Evolutionary conservation across 768 basidiomycete genomes (phyloP).

Genomic region (Fistulinella prunicolor): DNA sequence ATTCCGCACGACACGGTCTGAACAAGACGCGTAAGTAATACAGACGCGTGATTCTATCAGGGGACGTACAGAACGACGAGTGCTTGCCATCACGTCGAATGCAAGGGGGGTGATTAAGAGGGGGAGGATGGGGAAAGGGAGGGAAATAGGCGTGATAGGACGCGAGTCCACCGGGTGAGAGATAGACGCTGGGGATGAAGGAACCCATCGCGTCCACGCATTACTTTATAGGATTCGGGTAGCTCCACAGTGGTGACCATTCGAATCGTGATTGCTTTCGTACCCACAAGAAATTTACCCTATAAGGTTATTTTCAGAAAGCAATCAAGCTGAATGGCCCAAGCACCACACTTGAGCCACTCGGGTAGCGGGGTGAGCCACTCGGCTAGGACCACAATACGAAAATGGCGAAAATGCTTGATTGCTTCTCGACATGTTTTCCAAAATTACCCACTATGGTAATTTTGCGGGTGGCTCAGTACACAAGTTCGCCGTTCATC

Average conservation of each 20-base stretch:
- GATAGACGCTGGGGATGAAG: slow-evolving; percentile 1
- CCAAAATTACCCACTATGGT: slow-evolving; percentile 9
- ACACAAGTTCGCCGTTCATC: neutral
- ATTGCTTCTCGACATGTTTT: slow-evolving; percentile 23
- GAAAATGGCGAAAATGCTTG: slow-evolving; percentile 10
- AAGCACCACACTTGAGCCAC: slow-evolving; percentile 18
- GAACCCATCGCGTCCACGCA: slow-evolving; percentile 1
- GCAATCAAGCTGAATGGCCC: slow-evolving; percentile 20
- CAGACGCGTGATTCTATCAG: neutral
- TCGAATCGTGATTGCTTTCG: slow-evolving; percentile 25
- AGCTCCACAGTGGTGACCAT: slow-evolving; percentile 3
- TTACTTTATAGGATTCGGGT: slow-evolving; percentile 20
- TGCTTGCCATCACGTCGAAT: neutral
- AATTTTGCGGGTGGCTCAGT: slow-evolving; percentile 12
- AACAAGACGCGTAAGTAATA: neutral
- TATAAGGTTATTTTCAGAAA: slow-evolving; percentile 14
- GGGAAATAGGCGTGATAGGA: neutral
- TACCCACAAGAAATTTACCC: slow-evolving; percentile 20
- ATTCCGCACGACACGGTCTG: slow-evolving; percentile 14
- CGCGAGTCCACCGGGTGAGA: neutral
- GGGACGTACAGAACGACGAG: slow-evolving; percentile 7
- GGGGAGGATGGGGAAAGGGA: neutral
- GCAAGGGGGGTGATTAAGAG: neutral
- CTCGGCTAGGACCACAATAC: slow-evolving; percentile 19
- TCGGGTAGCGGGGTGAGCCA: slow-evolving; percentile 19